A percentile compares a stretch with the other conserved stretches of the same genome.
Evolutionary conservation across 768 basidiomycete genomes (phyloP).

Genomic region (Boletus sp.): DNA sequence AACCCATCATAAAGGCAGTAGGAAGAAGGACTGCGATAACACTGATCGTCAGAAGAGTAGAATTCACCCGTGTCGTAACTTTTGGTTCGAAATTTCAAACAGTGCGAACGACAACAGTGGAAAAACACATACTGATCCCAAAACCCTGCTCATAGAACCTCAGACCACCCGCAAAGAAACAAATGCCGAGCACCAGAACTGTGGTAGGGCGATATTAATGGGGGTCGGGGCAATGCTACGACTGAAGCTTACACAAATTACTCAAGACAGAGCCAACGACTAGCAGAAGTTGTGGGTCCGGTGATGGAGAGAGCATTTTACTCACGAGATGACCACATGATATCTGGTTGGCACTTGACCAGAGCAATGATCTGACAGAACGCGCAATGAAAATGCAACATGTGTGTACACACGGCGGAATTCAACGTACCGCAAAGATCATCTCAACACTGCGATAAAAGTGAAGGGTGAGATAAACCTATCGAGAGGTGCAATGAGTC

Average conservation of each 20-base stretch:
- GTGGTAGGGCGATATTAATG: neutral
- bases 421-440: constrained; percentile 58
- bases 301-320: neutral
- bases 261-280: constrained; percentile 82
- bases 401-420: neutral
- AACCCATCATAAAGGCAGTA: constrained; percentile 68
- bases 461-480: neutral
- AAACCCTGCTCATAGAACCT: constrained; percentile 78
- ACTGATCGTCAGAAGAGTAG: constrained; percentile 69
- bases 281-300: constrained; percentile 24
- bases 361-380: constrained; percentile 68
- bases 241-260: constrained; percentile 52
- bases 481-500: neutral
- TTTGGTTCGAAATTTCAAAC: neutral
- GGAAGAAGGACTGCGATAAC: constrained; percentile 78
- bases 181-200: constrained; percentile 85
- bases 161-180: constrained; percentile 79
- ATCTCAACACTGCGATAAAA: constrained; percentile 45
- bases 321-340: constrained; percentile 79
- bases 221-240: neutral
- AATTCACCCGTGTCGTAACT: constrained; percentile 74
- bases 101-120: neutral
- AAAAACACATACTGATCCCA: constrained; percentile 51
- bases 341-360: constrained; percentile 69
- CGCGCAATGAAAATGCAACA: neutral